Base-by-base conservation (phyloP, 306 rosid genomes). In the Hippophae gyantsensis region DNA sequence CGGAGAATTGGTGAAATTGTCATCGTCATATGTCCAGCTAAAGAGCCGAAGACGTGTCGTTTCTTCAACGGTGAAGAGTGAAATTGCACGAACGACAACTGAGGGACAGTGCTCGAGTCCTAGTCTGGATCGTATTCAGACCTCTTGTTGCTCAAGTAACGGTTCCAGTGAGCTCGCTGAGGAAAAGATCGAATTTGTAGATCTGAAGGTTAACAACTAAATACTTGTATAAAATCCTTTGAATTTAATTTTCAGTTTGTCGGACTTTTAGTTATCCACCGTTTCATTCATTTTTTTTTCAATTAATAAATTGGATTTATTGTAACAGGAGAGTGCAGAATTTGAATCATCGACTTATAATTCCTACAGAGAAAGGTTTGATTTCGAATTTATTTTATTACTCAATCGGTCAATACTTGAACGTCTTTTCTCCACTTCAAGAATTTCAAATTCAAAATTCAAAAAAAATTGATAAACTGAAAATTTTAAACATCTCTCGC, bases 141-240 rank as follows among this genome's bases (percentile, higher is more conserved):
- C 71, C 7, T 85, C 89, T 10, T 82, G 90, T 67, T 92, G 93
- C 72, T 92, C 95, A 1, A 83, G 85, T 81, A 87, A 81, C 59
- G 81, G 81, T 63, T 83, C 87, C 44, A 68, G 64, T 43, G 68
- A 48, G 47, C 57, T 67, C 4, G 73, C 71, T 8, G 76, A 82
- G 9, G 69, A 74, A 42, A 58, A 64, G 53, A 64, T 63, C 72
- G 63, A 74, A n/a, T 66, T 77, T 64, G 72, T 69, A 76, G 92
- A 92, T 87, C 98, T 81, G 76, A 74, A 85, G 95, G 98, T 79
- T 51, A 49, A 14, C 42, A 60, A 42, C 65, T 56, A 25, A 57
- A 52, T 52, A 61, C 50, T 75, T 71, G 47, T 5, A 18, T 13
- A 6, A 23, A 48, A 54, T 44, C 55, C 52, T 40, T 64, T 26